Conservation (phyloP, 2,329 filamentous ascomycete genomes). For the Sporothrix globosa region DNA sequence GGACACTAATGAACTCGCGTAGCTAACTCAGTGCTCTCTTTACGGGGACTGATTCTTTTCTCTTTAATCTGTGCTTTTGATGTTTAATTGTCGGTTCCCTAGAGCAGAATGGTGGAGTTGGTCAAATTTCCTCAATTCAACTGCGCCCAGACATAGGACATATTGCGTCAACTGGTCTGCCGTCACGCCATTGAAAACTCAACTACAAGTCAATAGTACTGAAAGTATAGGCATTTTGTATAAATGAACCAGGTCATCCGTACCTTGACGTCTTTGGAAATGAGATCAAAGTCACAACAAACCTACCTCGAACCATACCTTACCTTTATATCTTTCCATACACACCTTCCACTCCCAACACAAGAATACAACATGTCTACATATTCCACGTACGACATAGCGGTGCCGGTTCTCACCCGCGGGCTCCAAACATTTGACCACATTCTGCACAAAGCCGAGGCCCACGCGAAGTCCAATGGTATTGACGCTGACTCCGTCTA, state of each 20-base stretch:
- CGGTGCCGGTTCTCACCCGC: conserved; percentile 38
- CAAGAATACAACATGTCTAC: conserved; percentile 37
- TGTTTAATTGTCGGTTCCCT: neutral
- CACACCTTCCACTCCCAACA: conserved; percentile 23
- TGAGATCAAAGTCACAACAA: neutral
- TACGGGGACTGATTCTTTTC: neutral
- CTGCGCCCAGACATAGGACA: neutral
- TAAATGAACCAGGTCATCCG: too few species aligned
- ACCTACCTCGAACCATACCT: neutral
- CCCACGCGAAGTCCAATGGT: conserved; percentile 41
- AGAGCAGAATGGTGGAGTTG: neutral
- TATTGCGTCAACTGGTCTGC: neutral
- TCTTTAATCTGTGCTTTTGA: neutral
- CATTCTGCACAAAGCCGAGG: conserved; percentile 42
- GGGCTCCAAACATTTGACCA: conserved; percentile 40
- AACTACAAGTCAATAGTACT: too few species aligned
- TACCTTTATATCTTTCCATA: neutral
- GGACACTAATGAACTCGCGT: neutral
- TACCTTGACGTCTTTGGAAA: too few species aligned
- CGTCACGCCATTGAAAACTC: neutral
- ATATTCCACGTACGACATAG: conserved; percentile 40
- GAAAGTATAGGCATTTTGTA: too few species aligned
- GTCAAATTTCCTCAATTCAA: neutral
- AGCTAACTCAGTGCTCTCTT: neutral
- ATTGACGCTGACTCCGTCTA: conserved; percentile 38